A percentile compares a stretch with the other conserved stretches of the same genome.
Evolutionary conservation across 805 yeast genomes (phyloP).

Genomic region (Candida saitoana): DNA sequence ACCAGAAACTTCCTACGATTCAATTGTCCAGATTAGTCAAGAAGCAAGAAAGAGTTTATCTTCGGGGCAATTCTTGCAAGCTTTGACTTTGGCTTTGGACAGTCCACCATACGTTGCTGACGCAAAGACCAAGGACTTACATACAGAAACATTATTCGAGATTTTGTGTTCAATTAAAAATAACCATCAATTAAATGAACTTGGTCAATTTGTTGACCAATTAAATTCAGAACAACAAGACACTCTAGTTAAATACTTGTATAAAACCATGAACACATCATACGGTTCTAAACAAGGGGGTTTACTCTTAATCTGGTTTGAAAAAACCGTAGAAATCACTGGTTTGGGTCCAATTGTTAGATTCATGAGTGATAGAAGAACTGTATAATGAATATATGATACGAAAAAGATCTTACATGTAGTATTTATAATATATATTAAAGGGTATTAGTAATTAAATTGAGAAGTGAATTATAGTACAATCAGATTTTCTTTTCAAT

Average conservation of each 20-base stretch:
- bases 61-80: constrained; percentile 67
- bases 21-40: constrained; percentile 50
- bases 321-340: constrained; percentile 74
- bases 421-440: neutral
- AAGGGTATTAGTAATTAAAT: neutral
- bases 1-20: constrained; percentile 41
- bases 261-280: constrained; percentile 75
- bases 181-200: constrained; percentile 64
- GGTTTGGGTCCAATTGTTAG: constrained; percentile 90
- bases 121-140: constrained; percentile 47
- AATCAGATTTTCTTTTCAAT: neutral
- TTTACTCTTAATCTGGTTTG: constrained; percentile 83
- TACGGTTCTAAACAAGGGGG: constrained; percentile 87
- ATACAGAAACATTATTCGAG: constrained; percentile 55
- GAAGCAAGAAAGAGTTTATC: constrained; percentile 61
- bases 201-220: constrained; percentile 53
- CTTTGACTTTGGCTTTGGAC: constrained; percentile 58
- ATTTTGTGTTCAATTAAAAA: constrained; percentile 50
- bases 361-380: constrained; percentile 79
- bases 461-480: neutral
- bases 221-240: constrained; percentile 68
- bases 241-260: constrained; percentile 75
- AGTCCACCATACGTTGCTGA: constrained; percentile 83
- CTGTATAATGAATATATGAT: constrained; percentile 25
- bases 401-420: neutral